Base-by-base conservation (phyloP, 305 asterid genomes). In the Solanum hybrid region DNA sequence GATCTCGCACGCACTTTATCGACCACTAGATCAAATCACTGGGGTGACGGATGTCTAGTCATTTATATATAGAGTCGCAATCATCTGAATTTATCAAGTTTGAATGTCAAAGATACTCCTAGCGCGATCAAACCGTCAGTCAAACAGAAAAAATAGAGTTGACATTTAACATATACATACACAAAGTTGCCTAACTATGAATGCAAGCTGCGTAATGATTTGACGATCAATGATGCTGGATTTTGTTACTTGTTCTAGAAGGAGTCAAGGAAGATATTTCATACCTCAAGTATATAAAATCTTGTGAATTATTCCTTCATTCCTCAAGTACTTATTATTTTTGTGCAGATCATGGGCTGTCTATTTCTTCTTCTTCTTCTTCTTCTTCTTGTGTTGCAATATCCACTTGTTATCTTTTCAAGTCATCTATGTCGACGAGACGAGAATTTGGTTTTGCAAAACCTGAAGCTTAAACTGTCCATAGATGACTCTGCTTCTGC, bases 381-480 rank as follows among this genome's bases (percentile, higher is more conserved):
- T 14, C 84, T 89, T 36, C 51, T 87, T 14, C 84, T 90, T 27
- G 17, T 89, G 37, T 45, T 87, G 11, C 75, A 68, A 77, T 82
- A n/a, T 39, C 91, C 78, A 38, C 15, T 41, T 51, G 24, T 29
- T 27, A 22, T 61, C 68, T 79, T 86, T 65, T 45, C 91, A 68
- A 20, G 33, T 61, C 89, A 82, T 36, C 72, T 83, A 31, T 92
- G 93, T 38, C 72, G 2, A 15, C 41, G 17, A 45, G 89, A 57
- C 41, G 89, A 90, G 45, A 92, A 34, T 38, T 87, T 51, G 13
- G n/a, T 84, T 36, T 88, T 92, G 92, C 83, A 87, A 20, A 37
- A 22, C 32, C 80, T 92, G 82, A 92, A 84, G 92, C 41, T 87
- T 15, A 68, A 61, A 17, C 7, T 90, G 17, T 6, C 36, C 34